Conservation (phyloP, 306 rosid genomes). For the Arachis hypogaea region DNA sequence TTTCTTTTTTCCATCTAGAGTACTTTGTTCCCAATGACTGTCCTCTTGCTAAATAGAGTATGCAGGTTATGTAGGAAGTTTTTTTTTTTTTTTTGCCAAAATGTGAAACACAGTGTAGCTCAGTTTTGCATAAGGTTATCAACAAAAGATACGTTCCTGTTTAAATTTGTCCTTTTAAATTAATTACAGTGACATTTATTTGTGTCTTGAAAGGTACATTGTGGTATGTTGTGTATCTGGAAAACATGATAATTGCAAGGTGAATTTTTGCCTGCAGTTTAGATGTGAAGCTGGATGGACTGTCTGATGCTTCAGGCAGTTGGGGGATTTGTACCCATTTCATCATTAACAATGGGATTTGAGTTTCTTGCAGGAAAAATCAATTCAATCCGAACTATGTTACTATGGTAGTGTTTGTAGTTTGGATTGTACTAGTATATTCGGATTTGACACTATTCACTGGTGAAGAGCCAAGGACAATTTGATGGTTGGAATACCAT, state of each 20-base stretch:
- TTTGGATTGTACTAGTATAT: too few species aligned
- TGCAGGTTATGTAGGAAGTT: background rate
- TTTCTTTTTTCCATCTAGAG: background rate
- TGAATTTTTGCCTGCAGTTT: background rate
- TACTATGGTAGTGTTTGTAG: too few species aligned
- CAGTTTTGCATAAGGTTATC: background rate
- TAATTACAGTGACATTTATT: background rate
- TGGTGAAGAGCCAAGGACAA: too few species aligned
- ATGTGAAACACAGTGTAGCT: conserved; percentile 3
- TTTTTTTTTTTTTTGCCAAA: background rate
- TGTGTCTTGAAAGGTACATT: background rate
- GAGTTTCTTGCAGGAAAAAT: too few species aligned
- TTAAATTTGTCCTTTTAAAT: background rate
- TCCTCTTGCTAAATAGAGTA: conserved; percentile 5
- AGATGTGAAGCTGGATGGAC: background rate
- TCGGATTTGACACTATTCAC: too few species aligned
- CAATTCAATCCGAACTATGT: too few species aligned
- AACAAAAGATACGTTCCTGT: background rate
- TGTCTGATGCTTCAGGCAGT: background rate
- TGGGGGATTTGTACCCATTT: too few species aligned
- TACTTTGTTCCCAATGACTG: conserved; percentile 26
- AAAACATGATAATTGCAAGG: background rate
- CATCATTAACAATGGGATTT: too few species aligned
- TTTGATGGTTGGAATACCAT: too few species aligned
- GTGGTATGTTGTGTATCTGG: background rate